Base-by-base conservation (phyloP, 2,329 filamentous ascomycete genomes). In the Fusarium pilosicola region DNA sequence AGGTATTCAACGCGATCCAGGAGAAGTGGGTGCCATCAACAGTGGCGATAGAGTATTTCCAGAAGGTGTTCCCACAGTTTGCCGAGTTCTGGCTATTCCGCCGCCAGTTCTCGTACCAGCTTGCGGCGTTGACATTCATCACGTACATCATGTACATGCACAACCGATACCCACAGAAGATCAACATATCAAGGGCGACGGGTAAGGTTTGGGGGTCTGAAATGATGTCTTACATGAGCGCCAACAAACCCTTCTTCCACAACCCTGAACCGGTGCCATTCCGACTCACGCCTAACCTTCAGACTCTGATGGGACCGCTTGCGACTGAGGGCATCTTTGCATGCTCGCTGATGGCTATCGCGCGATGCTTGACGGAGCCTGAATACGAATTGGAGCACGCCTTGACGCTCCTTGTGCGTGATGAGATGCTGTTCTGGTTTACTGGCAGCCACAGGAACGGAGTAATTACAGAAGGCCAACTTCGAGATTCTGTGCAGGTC, bases 61-160 rank as follows among this genome's bases (percentile, higher is more conserved):
- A 95, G 80, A 87, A 89, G 74, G 93, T 91, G 10, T 98, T 96
- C 84, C 93, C 95, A 36, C 92, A 94, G 72, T 99, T 94, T 82
- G 90, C 93, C 51, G 95, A 98, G 78, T 98, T 98, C 87, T 99
- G 96, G 95, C 89, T 99, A 65, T 99, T 99, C 94, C 93, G 96
- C 67, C 92, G 95, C 67, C 95, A 97, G 75, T 97, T 99, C 84
- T 93, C 94, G 28, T 98, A 98, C 86, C 96, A 99, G 84, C 92
- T 97, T 70, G 96, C 96, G 26, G 91, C 95, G 4, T 88, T 98
- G 73, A 97, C 96, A 2, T 99, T 99, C 85, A 97, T 99, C 93
- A 98, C 96, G 8, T 99, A 98, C 81, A 93, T 98, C 67, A 92
- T 99, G 85, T 96, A 96, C 85, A 98, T 99, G 91, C 94, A 96